Evolutionary conservation across 768 basidiomycete genomes (phyloP), one percentile per base, ranked within the genome.

Genomic region (Obba rivulosa): DNA sequence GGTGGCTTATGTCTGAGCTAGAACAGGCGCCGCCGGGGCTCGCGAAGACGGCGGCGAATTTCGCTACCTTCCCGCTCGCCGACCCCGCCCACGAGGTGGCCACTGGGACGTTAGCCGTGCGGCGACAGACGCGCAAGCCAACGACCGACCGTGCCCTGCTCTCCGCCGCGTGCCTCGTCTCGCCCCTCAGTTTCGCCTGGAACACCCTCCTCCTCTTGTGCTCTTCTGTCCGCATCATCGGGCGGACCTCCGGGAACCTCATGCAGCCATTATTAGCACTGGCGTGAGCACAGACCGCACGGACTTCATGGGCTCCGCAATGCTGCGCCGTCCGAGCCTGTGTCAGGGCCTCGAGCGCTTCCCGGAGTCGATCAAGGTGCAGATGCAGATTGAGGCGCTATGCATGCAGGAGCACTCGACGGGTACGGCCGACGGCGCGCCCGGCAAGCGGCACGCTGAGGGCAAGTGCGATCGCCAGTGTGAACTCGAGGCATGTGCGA

Each of bases 31-130:
- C 68, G 0, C 57, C 66, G 21, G 73, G 66, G 10, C 58, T 80
- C 18, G 57, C 66, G 23, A 79, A 76, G 63, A 78, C 75, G 24
- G 62, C 66, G 1, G 56, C 65, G 39, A 79, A 79, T 64, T 78
- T 79, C 54, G 46, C 68, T 18, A 70, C 71, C n/a, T 62, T 79
- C 13, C 28, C 28, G 13, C 28, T 31, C 7, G 28, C 13, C 7
- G 28, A 31, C 28, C 13, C 28, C 13, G 13, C 5, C 28, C 7
- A 25, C 71, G 74, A 37, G 73, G 70, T 0, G 73, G 73, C 3
- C 70, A 74, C 45, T 69, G 66, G 48, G 74, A 73, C 11, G 52
- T 57, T 48, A 73, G 70, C 58, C 77, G 74, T 65, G 71, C 66
- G 39, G 69, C 69, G 13, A 72, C 72, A 2, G 73, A 74, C 51